These are phyloP conservation scores for Magnusiomyces fungicola DNA, from an alignment of 1,139 yeast species.

Conservation along the genomic window DNA sequence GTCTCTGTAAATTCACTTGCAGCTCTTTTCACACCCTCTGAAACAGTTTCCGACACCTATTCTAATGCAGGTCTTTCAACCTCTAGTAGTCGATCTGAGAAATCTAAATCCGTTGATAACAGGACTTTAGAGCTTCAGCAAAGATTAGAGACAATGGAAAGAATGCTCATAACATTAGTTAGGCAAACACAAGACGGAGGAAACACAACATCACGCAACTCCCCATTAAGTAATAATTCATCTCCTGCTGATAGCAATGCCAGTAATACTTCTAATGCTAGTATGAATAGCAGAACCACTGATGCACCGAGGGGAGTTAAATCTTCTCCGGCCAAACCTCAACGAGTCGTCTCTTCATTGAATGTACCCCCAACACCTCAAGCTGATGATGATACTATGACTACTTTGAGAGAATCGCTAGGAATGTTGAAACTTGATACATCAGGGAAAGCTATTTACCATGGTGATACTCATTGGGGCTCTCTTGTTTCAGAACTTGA, in stretches of 20 bases:
- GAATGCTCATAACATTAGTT: slow-evolving; percentile 24
- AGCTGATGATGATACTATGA: slow-evolving; percentile 14
- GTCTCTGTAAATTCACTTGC: background rate
- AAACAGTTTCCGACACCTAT: background rate
- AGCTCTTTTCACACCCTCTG: background rate
- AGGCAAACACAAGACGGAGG: slow-evolving; percentile 1
- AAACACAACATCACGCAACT: background rate
- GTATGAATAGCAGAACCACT: slow-evolving; percentile 10
- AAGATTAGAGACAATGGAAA: slow-evolving; percentile 29
- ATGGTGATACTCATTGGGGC: slow-evolving; percentile 35
- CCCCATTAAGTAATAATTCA: background rate
- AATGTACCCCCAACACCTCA: background rate
- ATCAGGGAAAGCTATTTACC: slow-evolving; percentile 31
- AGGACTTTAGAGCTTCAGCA: slow-evolving; percentile 2
- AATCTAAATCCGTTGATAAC: background rate
- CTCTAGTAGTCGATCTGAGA: background rate
- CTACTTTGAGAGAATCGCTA: slow-evolving; percentile 27
- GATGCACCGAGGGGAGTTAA: too few species aligned
- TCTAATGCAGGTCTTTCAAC: background rate
- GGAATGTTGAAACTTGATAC: slow-evolving; percentile 33
- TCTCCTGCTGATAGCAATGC: background rate
- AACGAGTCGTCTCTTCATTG: background rate
- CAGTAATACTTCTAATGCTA: slow-evolving; percentile 16
- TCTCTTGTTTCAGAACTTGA: slow-evolving; percentile 28
- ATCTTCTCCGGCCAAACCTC: slow-evolving; percentile 4